Conservation (phyloP, 225 moss, liverwort and hornwort genomes). For the Climacium dendroides region DNA sequence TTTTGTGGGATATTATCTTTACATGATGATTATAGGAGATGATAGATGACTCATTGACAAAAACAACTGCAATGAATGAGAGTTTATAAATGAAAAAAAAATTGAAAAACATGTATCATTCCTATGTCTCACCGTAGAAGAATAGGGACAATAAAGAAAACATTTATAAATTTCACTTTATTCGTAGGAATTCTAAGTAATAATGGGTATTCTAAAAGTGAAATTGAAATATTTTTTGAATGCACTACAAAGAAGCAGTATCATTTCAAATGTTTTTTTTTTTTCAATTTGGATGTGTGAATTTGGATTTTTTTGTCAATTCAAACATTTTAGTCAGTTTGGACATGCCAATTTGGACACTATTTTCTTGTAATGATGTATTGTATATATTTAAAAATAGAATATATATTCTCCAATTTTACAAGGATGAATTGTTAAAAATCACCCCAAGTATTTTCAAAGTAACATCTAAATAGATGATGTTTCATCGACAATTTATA, state of each 20-base stretch:
- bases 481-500: no score
- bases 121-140: not conserved
- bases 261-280: no score
- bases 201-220: not conserved
- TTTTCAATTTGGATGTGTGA: no score
- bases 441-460: not conserved
- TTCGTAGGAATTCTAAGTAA: not conserved
- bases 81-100: not conserved
- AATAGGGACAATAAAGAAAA: not conserved
- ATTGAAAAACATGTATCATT: accelerated
- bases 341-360: no score
- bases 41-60: not conserved
- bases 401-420: not conserved
- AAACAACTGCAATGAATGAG: not conserved
- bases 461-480: not conserved
- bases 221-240: not conserved
- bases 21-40: accelerated
- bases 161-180: not conserved
- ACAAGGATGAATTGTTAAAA: not conserved
- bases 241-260: no score
- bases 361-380: no score
- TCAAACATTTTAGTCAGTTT: no score
- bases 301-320: no score
- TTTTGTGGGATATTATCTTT: not conserved
- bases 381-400: not conserved